Conservation (phyloP, 1,284 basidiomycete genomes). For the Ustilago sp. region DNA sequence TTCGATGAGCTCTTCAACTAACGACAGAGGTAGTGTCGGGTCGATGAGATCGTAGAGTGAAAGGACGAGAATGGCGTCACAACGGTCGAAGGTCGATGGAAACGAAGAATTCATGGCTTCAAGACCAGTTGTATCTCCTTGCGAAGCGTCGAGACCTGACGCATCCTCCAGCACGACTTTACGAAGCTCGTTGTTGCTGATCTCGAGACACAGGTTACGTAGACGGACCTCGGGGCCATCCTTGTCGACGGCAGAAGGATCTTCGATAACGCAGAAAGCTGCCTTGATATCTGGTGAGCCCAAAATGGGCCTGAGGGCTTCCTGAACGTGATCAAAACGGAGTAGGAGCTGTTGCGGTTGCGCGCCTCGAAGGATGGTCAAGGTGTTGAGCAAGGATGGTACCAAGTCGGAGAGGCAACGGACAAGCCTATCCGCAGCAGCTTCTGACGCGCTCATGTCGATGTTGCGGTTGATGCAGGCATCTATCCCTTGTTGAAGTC, state of each 20-base stretch:
- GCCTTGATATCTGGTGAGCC: not conserved
- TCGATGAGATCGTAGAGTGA: constrained; percentile 49
- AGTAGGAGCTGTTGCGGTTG: constrained; percentile 24
- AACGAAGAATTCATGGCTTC: constrained; percentile 6
- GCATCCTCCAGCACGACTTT: constrained; percentile 38
- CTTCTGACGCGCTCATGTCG: constrained; percentile 30
- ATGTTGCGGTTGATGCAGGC: not conserved
- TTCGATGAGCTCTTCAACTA: constrained; percentile 61
- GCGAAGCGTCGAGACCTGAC: constrained; percentile 9
- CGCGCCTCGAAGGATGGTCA: constrained; percentile 19
- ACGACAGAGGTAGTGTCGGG: constrained; percentile 42
- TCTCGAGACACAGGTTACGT: constrained; percentile 45
- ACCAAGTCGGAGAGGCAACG: constrained; percentile 28
- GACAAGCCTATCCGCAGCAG: constrained; percentile 24
- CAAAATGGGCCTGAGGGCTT: constrained; percentile 22
- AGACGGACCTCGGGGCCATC: constrained; percentile 22
- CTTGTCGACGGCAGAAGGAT: constrained; percentile 16
- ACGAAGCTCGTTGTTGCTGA: constrained; percentile 52
- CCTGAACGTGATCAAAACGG: constrained; percentile 15
- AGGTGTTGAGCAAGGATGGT: constrained; percentile 21
- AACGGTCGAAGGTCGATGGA: constrained; percentile 30
- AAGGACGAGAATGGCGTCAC: constrained; percentile 53
- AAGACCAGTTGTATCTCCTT: not conserved
- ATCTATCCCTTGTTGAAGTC: not conserved
- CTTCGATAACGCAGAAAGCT: constrained; percentile 20